phyloP scores from a whole-genome alignment of 108 stramenopile genomes.

The Skeletonema grethae region DNA sequence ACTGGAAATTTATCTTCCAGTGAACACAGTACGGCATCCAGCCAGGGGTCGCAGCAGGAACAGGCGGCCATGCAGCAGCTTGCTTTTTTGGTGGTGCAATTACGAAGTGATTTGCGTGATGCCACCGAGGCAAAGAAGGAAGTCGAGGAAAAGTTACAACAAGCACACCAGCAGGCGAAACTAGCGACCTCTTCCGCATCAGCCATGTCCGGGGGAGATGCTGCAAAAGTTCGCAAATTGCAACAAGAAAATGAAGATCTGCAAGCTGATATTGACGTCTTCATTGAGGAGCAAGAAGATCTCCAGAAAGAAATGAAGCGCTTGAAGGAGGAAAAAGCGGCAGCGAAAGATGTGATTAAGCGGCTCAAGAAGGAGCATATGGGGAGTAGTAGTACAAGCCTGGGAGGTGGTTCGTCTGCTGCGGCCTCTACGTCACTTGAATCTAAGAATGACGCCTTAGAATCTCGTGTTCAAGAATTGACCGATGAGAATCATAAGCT shows the following conservation, averaged over 20 bases:
- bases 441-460: slow-evolving; percentile 9
- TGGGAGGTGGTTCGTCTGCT: not conserved
- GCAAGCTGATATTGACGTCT: slow-evolving; percentile 36
- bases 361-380: slow-evolving; percentile 25
- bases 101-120: slow-evolving; percentile 29
- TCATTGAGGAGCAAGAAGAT: slow-evolving; percentile 35
- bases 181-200: not conserved
- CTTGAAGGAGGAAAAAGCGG: slow-evolving; percentile 34
- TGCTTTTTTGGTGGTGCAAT: slow-evolving; percentile 34
- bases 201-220: not conserved
- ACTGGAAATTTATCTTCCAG: not conserved
- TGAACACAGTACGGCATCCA: not conserved
- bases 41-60: slow-evolving; percentile 4
- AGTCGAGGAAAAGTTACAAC: slow-evolving; percentile 24
- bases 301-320: slow-evolving; percentile 21
- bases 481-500: slow-evolving; percentile 43
- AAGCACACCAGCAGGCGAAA: not conserved
- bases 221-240: slow-evolving; percentile 4
- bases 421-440: slow-evolving; percentile 9
- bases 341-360: slow-evolving; percentile 37
- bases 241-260: slow-evolving; percentile 34
- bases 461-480: slow-evolving; percentile 17
- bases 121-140: slow-evolving; percentile 21
- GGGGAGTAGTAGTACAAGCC: not conserved
- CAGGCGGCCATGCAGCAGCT: slow-evolving; percentile 46